phyloP scores from a whole-genome alignment of 169 alveolate species.

The Blepharisma undulans region DNA sequence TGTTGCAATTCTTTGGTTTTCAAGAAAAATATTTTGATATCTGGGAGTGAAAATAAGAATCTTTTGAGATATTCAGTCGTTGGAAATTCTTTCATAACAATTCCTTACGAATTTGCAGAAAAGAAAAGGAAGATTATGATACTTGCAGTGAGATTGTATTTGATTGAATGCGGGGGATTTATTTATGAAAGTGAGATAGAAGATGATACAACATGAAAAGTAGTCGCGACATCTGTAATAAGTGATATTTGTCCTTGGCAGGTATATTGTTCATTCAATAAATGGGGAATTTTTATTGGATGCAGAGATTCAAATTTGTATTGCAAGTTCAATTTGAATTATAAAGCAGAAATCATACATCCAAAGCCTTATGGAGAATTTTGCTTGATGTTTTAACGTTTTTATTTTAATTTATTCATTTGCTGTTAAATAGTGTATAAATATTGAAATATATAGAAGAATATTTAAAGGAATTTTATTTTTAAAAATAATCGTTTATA shows the following conservation, averaged over 20 bases:
- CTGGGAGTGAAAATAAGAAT: neutral
- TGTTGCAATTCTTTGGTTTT: neutral
- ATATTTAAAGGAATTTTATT: too few species aligned
- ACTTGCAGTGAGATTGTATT: neutral
- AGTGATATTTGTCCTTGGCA: neutral
- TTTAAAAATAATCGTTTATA: too few species aligned
- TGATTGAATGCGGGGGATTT: neutral
- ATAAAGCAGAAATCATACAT: too few species aligned
- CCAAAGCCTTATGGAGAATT: too few species aligned
- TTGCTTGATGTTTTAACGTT: too few species aligned
- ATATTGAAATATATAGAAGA: too few species aligned
- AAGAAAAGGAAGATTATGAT: neutral
- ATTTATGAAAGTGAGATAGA: neutral
- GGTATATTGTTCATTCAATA: neutral
- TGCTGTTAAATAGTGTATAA: too few species aligned
- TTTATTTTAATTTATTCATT: too few species aligned
- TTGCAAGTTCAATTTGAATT: neutral
- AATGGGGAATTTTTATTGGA: neutral
- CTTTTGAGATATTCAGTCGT: neutral
- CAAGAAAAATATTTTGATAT: neutral
- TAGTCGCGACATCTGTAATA: neutral
- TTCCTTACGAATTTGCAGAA: neutral
- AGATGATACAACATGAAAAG: neutral
- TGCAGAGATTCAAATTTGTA: neutral
- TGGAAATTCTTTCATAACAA: neutral